phyloP scores from a whole-genome alignment of 805 yeast species.

The Blastobotrys peoriensis region DNA sequence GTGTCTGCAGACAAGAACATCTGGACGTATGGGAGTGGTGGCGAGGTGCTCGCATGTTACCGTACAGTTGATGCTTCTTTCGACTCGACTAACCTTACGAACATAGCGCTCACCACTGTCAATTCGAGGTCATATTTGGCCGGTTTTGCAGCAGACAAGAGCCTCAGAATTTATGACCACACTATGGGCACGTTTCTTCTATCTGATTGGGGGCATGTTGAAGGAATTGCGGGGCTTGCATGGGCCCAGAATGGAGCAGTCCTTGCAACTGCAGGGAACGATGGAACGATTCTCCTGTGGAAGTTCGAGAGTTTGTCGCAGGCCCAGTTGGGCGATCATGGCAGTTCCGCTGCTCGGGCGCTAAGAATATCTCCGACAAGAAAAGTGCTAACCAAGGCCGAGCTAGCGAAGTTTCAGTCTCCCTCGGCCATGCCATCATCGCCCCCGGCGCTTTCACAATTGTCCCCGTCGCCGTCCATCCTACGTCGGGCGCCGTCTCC shows the following conservation, averaged over 20 bases:
- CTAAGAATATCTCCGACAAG: conserved; percentile 13
- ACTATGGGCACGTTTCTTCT: conserved; percentile 42
- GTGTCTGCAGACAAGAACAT: conserved; percentile 49
- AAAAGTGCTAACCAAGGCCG: conserved; percentile 19
- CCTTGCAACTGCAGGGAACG: conserved; percentile 22
- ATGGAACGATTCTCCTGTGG: conserved; percentile 27
- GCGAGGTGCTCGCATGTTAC: conserved; percentile 35
- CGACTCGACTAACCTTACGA: conserved; percentile 12
- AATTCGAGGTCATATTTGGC: conserved; percentile 20
- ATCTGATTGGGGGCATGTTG: conserved; percentile 57
- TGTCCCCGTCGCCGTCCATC: conserved; percentile 3
- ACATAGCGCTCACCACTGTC: conserved; percentile 12
- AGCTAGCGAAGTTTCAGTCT: conserved; percentile 15
- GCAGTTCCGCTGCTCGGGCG: not conserved
- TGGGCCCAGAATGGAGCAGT: conserved; percentile 12
- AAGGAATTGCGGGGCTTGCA: conserved; percentile 41
- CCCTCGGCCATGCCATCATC: conserved; percentile 5
- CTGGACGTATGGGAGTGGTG: conserved; percentile 33
- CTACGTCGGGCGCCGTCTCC: conserved; percentile 4
- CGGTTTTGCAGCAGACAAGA: conserved; percentile 46
- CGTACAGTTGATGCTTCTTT: conserved; percentile 35
- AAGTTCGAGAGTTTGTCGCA: not conserved
- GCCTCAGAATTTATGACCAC: conserved; percentile 46
- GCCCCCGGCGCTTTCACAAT: not conserved
- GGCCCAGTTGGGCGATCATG: not conserved